Conservation (phyloP, 2,329 filamentous ascomycete species). For the Stachybotrys chlorohalonatus region DNA sequence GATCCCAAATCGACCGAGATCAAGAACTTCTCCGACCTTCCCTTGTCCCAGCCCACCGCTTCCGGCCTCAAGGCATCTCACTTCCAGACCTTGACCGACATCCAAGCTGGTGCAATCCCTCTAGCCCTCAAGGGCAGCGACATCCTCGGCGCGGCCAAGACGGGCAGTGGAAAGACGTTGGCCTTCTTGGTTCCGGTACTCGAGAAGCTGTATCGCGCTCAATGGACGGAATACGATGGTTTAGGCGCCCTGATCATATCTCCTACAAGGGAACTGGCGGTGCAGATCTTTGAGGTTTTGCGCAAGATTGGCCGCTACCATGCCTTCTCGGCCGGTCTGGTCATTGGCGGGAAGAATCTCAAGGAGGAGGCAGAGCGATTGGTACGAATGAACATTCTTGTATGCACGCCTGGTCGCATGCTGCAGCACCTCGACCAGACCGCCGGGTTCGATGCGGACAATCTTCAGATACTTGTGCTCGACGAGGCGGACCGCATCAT, state of each 20-base stretch:
- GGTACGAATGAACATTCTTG: conserved; percentile 89
- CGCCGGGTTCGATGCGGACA: conserved; percentile 78
- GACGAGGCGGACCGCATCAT: conserved; percentile 96
- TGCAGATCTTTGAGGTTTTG: conserved; percentile 93
- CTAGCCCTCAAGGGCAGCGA: conserved; percentile 78
- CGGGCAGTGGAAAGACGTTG: conserved; percentile 89
- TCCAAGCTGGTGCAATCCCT: conserved; percentile 84
- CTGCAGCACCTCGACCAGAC: conserved; percentile 95
- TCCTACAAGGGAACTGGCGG: conserved; percentile 88
- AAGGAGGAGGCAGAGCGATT: conserved; percentile 80
- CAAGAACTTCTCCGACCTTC: conserved; percentile 72
- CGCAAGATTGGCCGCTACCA: conserved; percentile 85
- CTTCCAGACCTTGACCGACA: conserved; percentile 83
- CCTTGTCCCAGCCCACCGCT: conserved; percentile 72
- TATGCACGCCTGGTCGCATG: conserved; percentile 92
- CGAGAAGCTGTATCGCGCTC: conserved; percentile 81
- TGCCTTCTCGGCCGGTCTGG: conserved; percentile 80
- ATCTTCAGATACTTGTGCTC: conserved; percentile 84
- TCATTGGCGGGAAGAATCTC: conserved; percentile 88
- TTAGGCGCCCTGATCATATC: conserved; percentile 88
- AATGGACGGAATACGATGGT: conserved; percentile 86
- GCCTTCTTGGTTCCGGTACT: conserved; percentile 88
- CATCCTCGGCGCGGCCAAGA: conserved; percentile 90
- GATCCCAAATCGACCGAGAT: conserved; percentile 50
- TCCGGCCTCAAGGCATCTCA: conserved; percentile 77